These are phyloP conservation scores for Aspergillus ochraceoroseus DNA, from an alignment of 2,329 filamentous ascomycete genomes.

Conservation along the genomic window DNA sequence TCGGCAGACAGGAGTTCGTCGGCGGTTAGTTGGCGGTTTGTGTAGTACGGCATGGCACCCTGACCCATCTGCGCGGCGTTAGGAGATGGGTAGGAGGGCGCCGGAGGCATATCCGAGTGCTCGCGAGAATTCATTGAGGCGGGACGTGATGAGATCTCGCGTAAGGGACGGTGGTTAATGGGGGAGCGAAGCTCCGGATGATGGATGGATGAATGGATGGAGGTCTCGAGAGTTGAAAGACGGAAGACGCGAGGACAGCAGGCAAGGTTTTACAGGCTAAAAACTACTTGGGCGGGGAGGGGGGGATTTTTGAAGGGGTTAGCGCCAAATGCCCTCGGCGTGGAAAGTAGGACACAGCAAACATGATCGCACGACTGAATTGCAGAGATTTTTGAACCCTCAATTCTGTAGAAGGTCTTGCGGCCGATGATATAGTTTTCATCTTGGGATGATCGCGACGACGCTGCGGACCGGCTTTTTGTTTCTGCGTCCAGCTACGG, in stretches of 20 bases:
- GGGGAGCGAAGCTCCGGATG: slow-evolving; percentile 34
- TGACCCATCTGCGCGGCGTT: slow-evolving; percentile 44
- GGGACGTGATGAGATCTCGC: slow-evolving; percentile 12
- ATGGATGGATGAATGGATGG: slow-evolving; percentile 18
- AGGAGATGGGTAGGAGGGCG: slow-evolving; percentile 43
- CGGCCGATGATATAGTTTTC: slow-evolving; percentile 26
- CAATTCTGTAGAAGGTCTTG: slow-evolving; percentile 16
- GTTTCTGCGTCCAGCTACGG: slow-evolving; percentile 41
- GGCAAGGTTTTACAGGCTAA: slow-evolving; percentile 38
- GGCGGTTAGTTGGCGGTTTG: slow-evolving; percentile 43
- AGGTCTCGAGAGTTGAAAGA: slow-evolving; percentile 25
- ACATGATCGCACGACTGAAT: slow-evolving; percentile 29
- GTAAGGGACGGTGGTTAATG: slow-evolving; percentile 21
- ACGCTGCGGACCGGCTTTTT: slow-evolving; percentile 39
- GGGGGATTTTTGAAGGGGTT: slow-evolving; percentile 33
- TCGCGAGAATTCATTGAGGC: slow-evolving; percentile 41
- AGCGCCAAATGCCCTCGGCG: slow-evolving; percentile 32
- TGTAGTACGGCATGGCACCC: slow-evolving; percentile 43
- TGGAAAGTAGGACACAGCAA: slow-evolving; percentile 30
- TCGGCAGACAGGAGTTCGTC: slow-evolving; percentile 48
- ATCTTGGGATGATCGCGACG: slow-evolving; percentile 32
- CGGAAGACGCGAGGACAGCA: slow-evolving; percentile 30
- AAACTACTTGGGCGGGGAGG: slow-evolving; percentile 30
- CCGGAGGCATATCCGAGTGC: slow-evolving; percentile 42
- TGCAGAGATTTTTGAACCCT: slow-evolving; percentile 15